Percentiles rank a stretch among this genome's conserved stretches.
These are phyloP conservation scores for Ascomycota sp. DNA, from an alignment of 2,329 filamentous ascomycete genomes.

Conservation along the genomic window DNA sequence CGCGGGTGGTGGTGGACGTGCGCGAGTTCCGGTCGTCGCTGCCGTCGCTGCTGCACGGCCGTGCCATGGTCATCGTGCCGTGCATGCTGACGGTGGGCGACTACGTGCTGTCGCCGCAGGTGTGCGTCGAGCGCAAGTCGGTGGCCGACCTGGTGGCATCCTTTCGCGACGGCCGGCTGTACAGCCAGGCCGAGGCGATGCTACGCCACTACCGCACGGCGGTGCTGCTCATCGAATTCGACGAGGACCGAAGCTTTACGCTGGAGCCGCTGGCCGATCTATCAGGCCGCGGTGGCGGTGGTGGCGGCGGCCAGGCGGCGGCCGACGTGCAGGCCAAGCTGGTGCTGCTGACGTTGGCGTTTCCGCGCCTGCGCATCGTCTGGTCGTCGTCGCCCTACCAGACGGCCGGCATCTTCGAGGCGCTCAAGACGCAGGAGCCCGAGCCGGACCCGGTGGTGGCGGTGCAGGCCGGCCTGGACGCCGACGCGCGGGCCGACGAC, in stretches of 20 bases:
- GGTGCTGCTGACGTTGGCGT: slow-evolving; percentile 79
- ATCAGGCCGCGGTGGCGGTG: slow-evolving; percentile 36
- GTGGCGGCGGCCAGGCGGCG: slow-evolving; percentile 35
- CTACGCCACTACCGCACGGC: slow-evolving; percentile 75
- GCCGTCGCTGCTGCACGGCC: slow-evolving; percentile 76
- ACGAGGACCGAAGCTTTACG: slow-evolving; percentile 92
- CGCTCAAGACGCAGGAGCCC: slow-evolving; percentile 70
- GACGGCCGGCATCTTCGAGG: slow-evolving; percentile 90
- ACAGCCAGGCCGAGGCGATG: slow-evolving; percentile 85
- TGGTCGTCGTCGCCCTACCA: slow-evolving; percentile 91
- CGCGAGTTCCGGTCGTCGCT: slow-evolving; percentile 89
- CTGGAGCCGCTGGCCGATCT: slow-evolving; percentile 62
- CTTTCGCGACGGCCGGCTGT: slow-evolving; percentile 79
- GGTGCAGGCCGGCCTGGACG: slow-evolving; percentile 55
- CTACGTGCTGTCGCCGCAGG: slow-evolving; percentile 78
- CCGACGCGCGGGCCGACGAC: slow-evolving; percentile 34
- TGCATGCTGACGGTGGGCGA: slow-evolving; percentile 95
- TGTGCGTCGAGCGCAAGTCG: slow-evolving; percentile 89
- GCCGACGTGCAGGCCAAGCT: slow-evolving; percentile 81
- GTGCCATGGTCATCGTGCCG: slow-evolving; percentile 72
- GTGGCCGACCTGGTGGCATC: slow-evolving; percentile 80
- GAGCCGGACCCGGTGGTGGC: slow-evolving; percentile 84
- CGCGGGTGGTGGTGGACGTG: slow-evolving; percentile 83
- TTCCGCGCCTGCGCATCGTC: slow-evolving; percentile 74
- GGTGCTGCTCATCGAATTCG: slow-evolving; percentile 92